A percentile compares a stretch with the other conserved stretches of the same genome.
Evolutionary conservation across 495 filamentous ascomycete species (phyloP).

Genomic region (Daldinia loculata): DNA sequence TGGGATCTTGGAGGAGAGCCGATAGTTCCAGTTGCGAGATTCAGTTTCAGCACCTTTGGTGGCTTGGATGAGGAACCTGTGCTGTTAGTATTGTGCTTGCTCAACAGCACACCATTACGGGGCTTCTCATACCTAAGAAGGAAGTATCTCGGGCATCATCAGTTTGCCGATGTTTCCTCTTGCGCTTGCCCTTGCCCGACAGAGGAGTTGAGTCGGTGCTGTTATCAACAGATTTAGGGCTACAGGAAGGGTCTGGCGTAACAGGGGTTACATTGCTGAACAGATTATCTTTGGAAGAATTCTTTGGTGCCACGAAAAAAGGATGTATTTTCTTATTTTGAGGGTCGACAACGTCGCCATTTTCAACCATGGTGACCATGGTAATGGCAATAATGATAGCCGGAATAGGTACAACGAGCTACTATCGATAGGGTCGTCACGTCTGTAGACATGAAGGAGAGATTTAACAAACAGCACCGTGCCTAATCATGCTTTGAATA

Average conservation of each 20-base stretch:
- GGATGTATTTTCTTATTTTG: conserved; percentile 50
- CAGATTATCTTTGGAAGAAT: conserved; percentile 14
- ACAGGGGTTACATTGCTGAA: conserved; percentile 25
- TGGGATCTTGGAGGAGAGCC: conserved; percentile 58
- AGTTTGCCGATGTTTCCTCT: conserved; percentile 39
- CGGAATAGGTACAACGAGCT: background rate
- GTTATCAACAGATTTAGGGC: conserved; percentile 26
- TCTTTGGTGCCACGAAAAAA: conserved; percentile 49
- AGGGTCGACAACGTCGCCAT: conserved; percentile 14
- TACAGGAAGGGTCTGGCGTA: conserved; percentile 39
- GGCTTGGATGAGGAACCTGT: conserved; percentile 44
- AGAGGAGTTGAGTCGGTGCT: conserved; percentile 14
- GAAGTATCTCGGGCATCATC: conserved; percentile 1
- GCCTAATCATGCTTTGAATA: background rate
- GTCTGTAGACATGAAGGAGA: background rate
- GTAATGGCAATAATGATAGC: conserved; percentile 4
- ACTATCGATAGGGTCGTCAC: background rate
- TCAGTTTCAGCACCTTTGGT: conserved; percentile 58
- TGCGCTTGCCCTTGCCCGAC: conserved; percentile 8
- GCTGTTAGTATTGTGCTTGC: background rate
- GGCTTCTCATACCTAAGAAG: conserved; percentile 4
- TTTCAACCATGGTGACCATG: conserved; percentile 41
- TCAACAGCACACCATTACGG: background rate
- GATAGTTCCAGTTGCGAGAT: conserved; percentile 62
- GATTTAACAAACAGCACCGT: background rate